Evolutionary conservation across 2,329 filamentous ascomycete species (phyloP), one percentile per base, ranked within the genome.

Genomic region (Periconia sp.): DNA sequence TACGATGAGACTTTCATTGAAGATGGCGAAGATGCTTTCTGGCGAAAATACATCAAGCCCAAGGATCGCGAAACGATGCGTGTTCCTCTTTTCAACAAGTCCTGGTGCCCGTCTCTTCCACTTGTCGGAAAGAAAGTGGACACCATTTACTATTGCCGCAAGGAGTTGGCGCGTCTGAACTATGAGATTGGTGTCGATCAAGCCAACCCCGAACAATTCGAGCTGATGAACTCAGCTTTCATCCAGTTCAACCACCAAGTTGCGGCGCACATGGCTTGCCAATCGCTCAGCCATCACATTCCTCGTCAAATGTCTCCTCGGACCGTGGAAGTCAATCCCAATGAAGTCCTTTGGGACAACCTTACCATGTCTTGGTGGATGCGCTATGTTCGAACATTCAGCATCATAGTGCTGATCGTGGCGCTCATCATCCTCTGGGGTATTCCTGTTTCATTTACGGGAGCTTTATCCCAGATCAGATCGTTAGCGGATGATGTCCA

Each of bases 231-330:
- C 61, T 96, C 92, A 1, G 94, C 94, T 0, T 99, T 99, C 58
- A 91, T 99, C 48, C 94, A 99, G 66, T 99, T 99, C 78, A 96
- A 99, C 63, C 88, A 96, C 63, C 94, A 99, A 66, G 89, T 96
- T 2, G 92, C 92, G 5, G 94, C 94, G 0, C 94, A 99, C 62
- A 97, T 99, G 94, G 94, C 92, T 44, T 96, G 91, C 66, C 94
- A 99, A 67, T 85, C 89, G 34, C 80, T 95, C 32, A 91, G 88
- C 26, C 91, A 97, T 66, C 94, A 99, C 60, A 71, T 96, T 1
- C 94, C 94, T 1, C 89, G 89, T 57, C 88, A 95, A 32, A 99
- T 99, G 94, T 82, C 89, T 1, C 94, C 94, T 0, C 84, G 94
- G 19, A 81, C 89, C 28, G 88, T 96, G n/a, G 94, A 99, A 65